Percentiles rank a stretch among this genome's conserved stretches.
Evolutionary conservation across 257 asterid species (phyloP).

Genomic region (Leptodermis oblonga): DNA sequence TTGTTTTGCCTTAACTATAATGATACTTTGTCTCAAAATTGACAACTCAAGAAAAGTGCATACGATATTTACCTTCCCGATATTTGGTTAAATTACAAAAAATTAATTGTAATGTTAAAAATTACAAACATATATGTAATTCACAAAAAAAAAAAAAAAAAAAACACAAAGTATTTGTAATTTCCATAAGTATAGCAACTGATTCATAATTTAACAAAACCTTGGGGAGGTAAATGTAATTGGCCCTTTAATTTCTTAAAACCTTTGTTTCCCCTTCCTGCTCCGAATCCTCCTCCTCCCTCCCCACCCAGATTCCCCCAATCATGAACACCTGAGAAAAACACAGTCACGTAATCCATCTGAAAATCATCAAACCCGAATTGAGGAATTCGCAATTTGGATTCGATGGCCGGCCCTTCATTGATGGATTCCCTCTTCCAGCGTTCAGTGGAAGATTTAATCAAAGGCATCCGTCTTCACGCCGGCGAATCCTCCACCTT

Average conservation of each 20-base stretch:
- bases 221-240: no score
- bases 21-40: no score
- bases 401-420: constrained; percentile 54
- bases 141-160: no score
- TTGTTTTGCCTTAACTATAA: no score
- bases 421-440: constrained; percentile 89
- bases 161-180: no score
- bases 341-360: not conserved
- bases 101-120: no score
- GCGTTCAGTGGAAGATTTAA: constrained; percentile 69
- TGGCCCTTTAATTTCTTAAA: not conserved
- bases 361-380: not conserved
- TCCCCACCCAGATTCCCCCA: not conserved
- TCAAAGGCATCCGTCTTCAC: constrained; percentile 66
- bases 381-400: not conserved
- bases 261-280: not conserved
- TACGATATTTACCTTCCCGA: no score
- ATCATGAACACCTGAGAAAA: constrained; percentile 9
- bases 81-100: no score
- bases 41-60: no score
- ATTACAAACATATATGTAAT: no score
- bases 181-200: no score
- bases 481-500: constrained; percentile 34
- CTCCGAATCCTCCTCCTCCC: not conserved
- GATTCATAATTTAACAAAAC: no score